A percentile compares a stretch with the other conserved stretches of the same genome.
phyloP scores from a whole-genome alignment of 2,329 filamentous ascomycete genomes.

The Cladophialophora bantiana region DNA sequence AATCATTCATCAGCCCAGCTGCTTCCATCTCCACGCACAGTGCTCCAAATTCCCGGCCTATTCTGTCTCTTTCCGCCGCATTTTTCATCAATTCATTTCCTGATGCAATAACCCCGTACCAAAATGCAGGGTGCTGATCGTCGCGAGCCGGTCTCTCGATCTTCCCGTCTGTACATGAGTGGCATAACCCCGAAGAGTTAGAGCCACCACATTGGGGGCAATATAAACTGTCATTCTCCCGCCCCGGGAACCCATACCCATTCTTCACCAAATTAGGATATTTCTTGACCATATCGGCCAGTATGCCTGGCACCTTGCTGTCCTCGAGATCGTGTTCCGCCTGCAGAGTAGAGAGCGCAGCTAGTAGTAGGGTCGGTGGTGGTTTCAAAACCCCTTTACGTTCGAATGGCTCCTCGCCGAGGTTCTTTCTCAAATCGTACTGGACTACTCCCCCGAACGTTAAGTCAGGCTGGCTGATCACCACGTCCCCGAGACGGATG shows the following conservation, averaged over 20 bases:
- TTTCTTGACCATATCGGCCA: background rate
- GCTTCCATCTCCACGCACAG: slow-evolving; percentile 47
- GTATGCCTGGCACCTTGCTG: background rate
- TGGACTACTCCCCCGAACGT: slow-evolving; percentile 42
- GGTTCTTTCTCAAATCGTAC: slow-evolving; percentile 43
- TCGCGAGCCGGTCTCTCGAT: no score
- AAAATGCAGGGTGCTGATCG: slow-evolving; percentile 24
- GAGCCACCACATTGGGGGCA: no score
- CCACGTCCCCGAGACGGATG: slow-evolving; percentile 42
- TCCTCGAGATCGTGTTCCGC: slow-evolving; percentile 31
- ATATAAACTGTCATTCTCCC: no score
- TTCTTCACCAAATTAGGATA: slow-evolving; percentile 2
- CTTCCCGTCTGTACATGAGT: no score
- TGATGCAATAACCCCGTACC: slow-evolving; percentile 40
- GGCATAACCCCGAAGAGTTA: no score
- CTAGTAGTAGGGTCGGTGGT: slow-evolving; percentile 39
- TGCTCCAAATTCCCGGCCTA: slow-evolving; percentile 27
- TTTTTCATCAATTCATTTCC: slow-evolving; percentile 36
- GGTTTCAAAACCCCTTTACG: slow-evolving; percentile 38
- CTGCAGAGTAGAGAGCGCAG: slow-evolving; percentile 33
- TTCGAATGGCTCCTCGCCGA: slow-evolving; percentile 35
- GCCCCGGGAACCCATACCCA: background rate
- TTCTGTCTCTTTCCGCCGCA: slow-evolving; percentile 25
- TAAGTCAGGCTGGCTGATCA: slow-evolving; percentile 38
- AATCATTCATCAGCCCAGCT: slow-evolving; percentile 40